phyloP scores from a whole-genome alignment of 495 filamentous ascomycete species.

The Chaetomidium leptoderma region DNA sequence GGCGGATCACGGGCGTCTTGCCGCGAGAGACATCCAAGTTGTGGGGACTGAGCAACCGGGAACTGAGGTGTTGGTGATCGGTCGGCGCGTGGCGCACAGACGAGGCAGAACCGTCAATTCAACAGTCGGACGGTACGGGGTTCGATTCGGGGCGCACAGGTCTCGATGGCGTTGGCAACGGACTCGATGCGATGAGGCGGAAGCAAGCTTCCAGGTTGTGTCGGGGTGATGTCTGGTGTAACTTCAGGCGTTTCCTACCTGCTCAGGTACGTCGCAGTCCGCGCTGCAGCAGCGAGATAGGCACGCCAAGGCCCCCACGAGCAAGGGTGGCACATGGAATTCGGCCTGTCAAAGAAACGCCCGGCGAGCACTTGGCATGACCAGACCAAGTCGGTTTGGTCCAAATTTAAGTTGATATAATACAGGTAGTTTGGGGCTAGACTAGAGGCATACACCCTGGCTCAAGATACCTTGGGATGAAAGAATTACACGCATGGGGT shows the following conservation, averaged over 20 bases:
- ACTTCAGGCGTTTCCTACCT: slow-evolving; percentile 20
- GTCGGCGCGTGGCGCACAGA: slow-evolving; percentile 6
- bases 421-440: too few relatives aligned
- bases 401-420: too few relatives aligned
- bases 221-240: slow-evolving; percentile 11
- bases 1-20: slow-evolving; percentile 19
- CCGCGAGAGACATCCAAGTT: slow-evolving; percentile 18
- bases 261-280: slow-evolving; percentile 1
- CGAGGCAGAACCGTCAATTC: not conserved
- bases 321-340: slow-evolving; percentile 2
- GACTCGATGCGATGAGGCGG: slow-evolving; percentile 8
- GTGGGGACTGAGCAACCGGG: not conserved
- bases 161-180: not conserved
- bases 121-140: not conserved
- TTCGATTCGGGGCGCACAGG: not conserved
- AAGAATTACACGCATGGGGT: not conserved
- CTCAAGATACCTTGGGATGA: not conserved
- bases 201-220: not conserved
- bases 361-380: too few relatives aligned
- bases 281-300: not conserved
- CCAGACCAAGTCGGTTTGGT: not conserved
- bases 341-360: not conserved
- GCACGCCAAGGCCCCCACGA: slow-evolving; percentile 6
- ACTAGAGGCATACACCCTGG: too few relatives aligned
- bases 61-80: not conserved